Percentiles rank a stretch among this genome's conserved stretches.
phyloP scores from a whole-genome alignment of 345 rosid genomes.

The Gossypium anomalum region DNA sequence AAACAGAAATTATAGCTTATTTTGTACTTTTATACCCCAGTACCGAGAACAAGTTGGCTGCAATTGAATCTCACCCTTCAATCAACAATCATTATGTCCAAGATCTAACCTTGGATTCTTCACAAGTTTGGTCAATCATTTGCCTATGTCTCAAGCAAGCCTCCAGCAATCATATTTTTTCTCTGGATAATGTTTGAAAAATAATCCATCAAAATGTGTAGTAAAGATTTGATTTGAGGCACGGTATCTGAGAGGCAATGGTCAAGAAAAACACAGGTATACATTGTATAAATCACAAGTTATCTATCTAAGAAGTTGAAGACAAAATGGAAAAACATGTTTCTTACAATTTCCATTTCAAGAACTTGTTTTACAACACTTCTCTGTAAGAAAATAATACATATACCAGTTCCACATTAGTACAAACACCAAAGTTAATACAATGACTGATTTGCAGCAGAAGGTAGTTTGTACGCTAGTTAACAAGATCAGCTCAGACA shows the following conservation, averaged over 20 bases:
- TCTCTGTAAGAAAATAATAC: slow-evolving; percentile 17
- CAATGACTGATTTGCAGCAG: slow-evolving; percentile 11
- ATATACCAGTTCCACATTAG: slow-evolving; percentile 28
- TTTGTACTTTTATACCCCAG: not conserved
- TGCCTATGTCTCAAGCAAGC: not conserved
- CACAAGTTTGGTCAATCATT: not conserved
- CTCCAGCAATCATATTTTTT: slow-evolving; percentile 4
- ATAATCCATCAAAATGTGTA: not conserved
- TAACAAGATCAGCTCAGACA: slow-evolving; percentile 19
- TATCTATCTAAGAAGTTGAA: not conserved
- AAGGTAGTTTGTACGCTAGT: slow-evolving; percentile 1
- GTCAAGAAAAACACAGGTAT: not conserved
- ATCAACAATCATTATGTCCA: not conserved
- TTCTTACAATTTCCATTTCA: slow-evolving; percentile 31
- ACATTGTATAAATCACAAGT: slow-evolving; percentile 1
- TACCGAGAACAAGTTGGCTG: not conserved
- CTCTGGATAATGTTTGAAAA: not conserved
- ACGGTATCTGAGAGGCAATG: slow-evolving; percentile 5
- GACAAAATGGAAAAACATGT: slow-evolving; percentile 15
- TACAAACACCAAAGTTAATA: slow-evolving; percentile 28
- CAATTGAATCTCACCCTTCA: not conserved
- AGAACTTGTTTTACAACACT: slow-evolving; percentile 27
- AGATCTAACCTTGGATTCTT: slow-evolving; percentile 6
- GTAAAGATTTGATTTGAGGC: not conserved
- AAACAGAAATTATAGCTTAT: not conserved